Conservation (phyloP, 352 stramenopile genomes). For the Elongisporangium senticosum region DNA sequence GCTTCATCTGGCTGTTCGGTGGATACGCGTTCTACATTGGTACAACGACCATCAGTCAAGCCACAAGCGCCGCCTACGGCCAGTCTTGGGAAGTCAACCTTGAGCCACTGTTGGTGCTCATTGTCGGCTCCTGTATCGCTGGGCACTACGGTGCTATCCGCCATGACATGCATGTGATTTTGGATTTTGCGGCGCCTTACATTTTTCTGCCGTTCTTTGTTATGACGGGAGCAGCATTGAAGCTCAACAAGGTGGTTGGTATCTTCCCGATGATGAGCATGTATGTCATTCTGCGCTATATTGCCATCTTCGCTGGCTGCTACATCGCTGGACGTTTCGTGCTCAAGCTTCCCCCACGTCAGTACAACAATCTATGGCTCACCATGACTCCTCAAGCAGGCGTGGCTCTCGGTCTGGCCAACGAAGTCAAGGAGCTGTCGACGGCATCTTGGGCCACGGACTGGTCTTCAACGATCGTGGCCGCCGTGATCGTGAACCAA, state of each 20-base stretch:
- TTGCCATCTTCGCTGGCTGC: constrained; percentile 55
- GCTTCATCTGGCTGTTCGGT: constrained; percentile 56
- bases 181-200: constrained; percentile 60
- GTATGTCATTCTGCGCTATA: constrained; percentile 51
- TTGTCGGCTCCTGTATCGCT: constrained; percentile 55
- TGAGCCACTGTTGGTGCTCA: constrained; percentile 62
- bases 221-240: constrained; percentile 65
- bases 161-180: constrained; percentile 75
- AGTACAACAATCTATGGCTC: constrained; percentile 76
- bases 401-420: constrained; percentile 55
- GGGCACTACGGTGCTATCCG: constrained; percentile 56
- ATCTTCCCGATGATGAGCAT: constrained; percentile 62
- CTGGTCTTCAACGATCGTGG: constrained; percentile 59
- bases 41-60: constrained; percentile 37
- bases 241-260: constrained; percentile 54
- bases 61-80: constrained; percentile 35
- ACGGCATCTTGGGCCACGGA: constrained; percentile 44
- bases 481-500: constrained; percentile 66
- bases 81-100: constrained; percentile 67
- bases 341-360: constrained; percentile 42
- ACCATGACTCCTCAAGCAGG: constrained; percentile 69
- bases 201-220: constrained; percentile 77
- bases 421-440: constrained; percentile 49
- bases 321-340: constrained; percentile 58
- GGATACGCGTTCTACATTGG: constrained; percentile 61